Evolutionary conservation across 495 filamentous ascomycete genomes (phyloP), one percentile per base, ranked within the genome.

Genomic region (Neurospora sp.): DNA sequence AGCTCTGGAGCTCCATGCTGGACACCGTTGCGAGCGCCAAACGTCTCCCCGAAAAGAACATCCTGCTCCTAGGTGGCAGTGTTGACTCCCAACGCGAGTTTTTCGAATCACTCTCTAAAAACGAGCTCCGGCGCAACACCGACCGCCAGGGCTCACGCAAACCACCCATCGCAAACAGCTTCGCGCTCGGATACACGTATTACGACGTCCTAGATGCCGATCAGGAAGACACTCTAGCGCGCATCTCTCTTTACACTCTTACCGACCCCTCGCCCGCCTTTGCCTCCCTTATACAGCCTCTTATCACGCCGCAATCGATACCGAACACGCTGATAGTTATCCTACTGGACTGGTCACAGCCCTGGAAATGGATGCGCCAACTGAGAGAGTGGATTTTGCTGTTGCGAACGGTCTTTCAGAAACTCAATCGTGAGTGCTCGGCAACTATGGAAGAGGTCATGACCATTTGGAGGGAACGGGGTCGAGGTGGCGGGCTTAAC

Each of bases 1-100:
- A 97, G 78, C 92, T 98, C 82, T 98, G 95, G 95, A 94, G 89
- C 71, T 93, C 93, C 69, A 92, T 98, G 91, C 87, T 98, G 77
- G 93, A 97, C 81, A 88, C 88, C 72, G 94, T 95, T 75, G 93
- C 94, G 74, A 96, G 91, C 83, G 94, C 93, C 70, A 96, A 96
- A 85, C 89, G 91, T 74, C 83, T 98, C 73, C 94, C 94, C 44
- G 94, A 98, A 82, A 98, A 98, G 86, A 96, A 93, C 75, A 83
- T 98, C 53, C 79, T 98, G 40, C 89, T 97, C 37, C 84, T 98
- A 77, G 94, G 95, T 76, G 95, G 95, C 70, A 92, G 91, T n/a
- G 87, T 93, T 72, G 93, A 96, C 72, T 92, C 89, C 27, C 95
- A 97, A 82, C 89, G 89, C 82, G 93, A 97, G 76, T 97, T 97